Evolutionary conservation across 164 flowering plant genomes (phyloP).

Genomic region (Liriodendron chinense): DNA sequence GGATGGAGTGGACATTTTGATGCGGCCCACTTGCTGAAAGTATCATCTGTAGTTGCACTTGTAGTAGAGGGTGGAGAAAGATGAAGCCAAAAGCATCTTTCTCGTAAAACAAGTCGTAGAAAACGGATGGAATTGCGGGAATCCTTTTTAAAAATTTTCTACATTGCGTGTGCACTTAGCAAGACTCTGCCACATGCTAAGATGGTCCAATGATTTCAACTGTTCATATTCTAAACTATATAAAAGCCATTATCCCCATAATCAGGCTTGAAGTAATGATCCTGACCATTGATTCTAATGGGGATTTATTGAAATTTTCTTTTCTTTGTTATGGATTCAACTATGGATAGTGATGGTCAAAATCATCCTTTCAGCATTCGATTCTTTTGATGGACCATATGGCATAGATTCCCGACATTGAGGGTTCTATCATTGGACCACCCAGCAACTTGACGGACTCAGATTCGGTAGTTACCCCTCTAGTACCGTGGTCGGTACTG

Average conservation of each 20-base stretch:
- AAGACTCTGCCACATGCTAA: neutral
- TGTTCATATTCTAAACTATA: neutral
- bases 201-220: neutral
- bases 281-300: neutral
- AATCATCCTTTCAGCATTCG: too few relatives aligned
- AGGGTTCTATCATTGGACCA: too few relatives aligned
- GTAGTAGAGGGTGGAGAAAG: conserved; percentile 16
- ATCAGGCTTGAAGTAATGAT: neutral
- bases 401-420: too few relatives aligned
- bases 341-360: too few relatives aligned
- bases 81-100: neutral
- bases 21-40: neutral
- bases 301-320: neutral
- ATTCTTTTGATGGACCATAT: too few relatives aligned
- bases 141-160: conserved; percentile 9
- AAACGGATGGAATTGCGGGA: conserved; percentile 28
- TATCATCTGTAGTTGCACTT: conserved; percentile 11
- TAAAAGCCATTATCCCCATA: neutral
- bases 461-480: too few relatives aligned
- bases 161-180: conserved; percentile 21
- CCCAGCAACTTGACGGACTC: too few relatives aligned
- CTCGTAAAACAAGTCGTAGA: conserved; percentile 17
- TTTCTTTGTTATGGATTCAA: neutral
- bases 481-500: too few relatives aligned
- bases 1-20: conserved; percentile 10